Conservation (phyloP, 208 protist species). For the Blechomonas ayalai region DNA sequence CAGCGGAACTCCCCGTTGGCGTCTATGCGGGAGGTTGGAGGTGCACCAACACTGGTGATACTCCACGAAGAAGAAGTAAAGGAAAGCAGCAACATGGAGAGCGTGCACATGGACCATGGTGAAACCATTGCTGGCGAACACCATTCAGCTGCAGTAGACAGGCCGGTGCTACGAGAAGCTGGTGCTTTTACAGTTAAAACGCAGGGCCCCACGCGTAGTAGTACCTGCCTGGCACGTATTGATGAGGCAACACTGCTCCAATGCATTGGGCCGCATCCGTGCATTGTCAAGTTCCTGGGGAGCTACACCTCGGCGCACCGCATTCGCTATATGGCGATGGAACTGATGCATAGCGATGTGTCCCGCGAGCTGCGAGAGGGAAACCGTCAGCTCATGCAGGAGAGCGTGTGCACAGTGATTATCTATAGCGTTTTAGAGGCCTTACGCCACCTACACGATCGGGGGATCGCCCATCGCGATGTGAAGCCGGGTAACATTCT, state of each 20-base stretch:
- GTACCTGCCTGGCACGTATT: background rate
- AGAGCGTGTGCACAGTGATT: slow-evolving; percentile 26
- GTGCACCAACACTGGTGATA: too few species aligned
- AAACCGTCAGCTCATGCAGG: slow-evolving; percentile 28
- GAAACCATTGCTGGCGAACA: background rate
- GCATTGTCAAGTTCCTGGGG: slow-evolving; percentile 55
- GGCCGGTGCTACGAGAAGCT: too few species aligned
- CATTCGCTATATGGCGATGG: slow-evolving; percentile 53
- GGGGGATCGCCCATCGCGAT: slow-evolving; percentile 61
- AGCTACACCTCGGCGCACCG: slow-evolving; percentile 28
- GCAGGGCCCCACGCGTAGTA: too few species aligned
- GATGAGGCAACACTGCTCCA: slow-evolving; percentile 45
- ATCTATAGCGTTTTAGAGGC: slow-evolving; percentile 42
- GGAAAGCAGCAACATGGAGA: background rate
- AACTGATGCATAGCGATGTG: slow-evolving; percentile 80
- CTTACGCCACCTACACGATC: slow-evolving; percentile 47
- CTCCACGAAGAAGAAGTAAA: background rate
- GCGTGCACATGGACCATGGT: background rate
- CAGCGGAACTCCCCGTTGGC: too few species aligned
- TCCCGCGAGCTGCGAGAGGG: slow-evolving; percentile 41
- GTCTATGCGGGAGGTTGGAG: too few species aligned
- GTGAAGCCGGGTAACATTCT: slow-evolving; percentile 84
- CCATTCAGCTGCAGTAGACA: background rate
- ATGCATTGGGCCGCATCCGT: slow-evolving; percentile 48
- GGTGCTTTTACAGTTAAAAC: too few species aligned